Evolutionary conservation across 2,329 filamentous ascomycete species (phyloP).

Genomic region (Akanthomyces muscarius): DNA sequence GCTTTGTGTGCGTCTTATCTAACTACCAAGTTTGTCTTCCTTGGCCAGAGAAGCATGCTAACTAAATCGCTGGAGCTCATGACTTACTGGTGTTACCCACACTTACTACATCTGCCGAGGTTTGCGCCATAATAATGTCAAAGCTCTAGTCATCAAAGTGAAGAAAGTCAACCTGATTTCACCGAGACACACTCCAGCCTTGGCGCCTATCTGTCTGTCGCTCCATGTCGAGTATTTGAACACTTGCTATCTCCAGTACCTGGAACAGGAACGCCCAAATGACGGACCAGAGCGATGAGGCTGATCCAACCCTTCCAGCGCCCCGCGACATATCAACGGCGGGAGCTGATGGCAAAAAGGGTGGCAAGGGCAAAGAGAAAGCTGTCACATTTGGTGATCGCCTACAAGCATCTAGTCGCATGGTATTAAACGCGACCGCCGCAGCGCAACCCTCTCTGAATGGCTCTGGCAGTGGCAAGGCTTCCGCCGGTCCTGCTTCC

Average conservation of each 20-base stretch:
- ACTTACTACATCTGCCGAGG: not conserved
- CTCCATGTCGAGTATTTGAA: not conserved
- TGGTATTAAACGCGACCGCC: constrained; percentile 25
- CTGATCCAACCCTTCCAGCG: not conserved
- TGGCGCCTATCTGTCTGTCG: not conserved
- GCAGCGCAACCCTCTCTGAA: constrained; percentile 19
- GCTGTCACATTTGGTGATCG: constrained; percentile 23
- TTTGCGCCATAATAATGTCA: not conserved
- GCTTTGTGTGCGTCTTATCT: too few relatives aligned
- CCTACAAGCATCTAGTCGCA: constrained; percentile 27
- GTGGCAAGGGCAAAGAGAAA: constrained; percentile 18
- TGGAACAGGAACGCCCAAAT: not conserved
- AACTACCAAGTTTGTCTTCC: too few relatives aligned
- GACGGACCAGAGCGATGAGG: not conserved
- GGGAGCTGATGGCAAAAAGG: not conserved
- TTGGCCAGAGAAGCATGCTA: too few relatives aligned
- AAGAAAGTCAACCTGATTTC: not conserved
- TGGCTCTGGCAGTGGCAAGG: constrained; percentile 21
- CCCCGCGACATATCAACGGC: not conserved
- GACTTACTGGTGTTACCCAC: not conserved
- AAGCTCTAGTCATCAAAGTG: not conserved
- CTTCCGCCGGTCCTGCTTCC: not conserved
- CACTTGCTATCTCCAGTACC: not conserved
- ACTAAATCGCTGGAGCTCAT: too few relatives aligned
- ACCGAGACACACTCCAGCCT: not conserved